Evolutionary conservation across 75 land plant genomes (phyloP), one percentile per base, ranked within the genome.

Genomic region (Pinus albicaulis): DNA sequence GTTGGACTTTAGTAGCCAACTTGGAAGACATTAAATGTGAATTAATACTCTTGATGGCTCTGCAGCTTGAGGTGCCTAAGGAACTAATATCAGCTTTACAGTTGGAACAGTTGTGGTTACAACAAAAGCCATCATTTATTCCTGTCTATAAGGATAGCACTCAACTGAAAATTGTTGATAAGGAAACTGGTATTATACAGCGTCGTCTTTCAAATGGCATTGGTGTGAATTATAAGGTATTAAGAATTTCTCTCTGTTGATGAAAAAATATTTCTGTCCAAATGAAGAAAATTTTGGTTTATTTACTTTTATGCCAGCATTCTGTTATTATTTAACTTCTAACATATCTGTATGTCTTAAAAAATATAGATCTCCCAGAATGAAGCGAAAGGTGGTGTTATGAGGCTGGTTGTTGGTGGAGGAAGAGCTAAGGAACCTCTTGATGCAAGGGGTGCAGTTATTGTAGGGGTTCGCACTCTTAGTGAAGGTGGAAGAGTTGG

Each of bases 401-500:
- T 98, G 94, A 84, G 99, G 82, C 86, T 98, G 23, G 90, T 98
- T 59, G 98, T 98, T 72, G 88, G 96, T 76, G 99, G 99, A 71
- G 99, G 99, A 71, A 90, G 98, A 80, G 98, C 98, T 26, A 85
- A 72, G 70, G 99, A 98, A 82, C 82, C 74, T 60, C 76, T 84
- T 63, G 94, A 90, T 23, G 79, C 91, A 73, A 85, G 77, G 72
- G 99, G 99, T 71, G 88, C 96, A 82, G 98, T 98, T 80, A 82
- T 98, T 44, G 96, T 98, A 14, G 99, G 99, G 31, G 99, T 98
- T 70, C 98, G 99, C 53, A 93, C 99, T 70, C 90, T 98, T 16
- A 98, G 99, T 88, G 99, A 98, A 80, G 98, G 98, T 76, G 98
- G 99, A 69, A 83, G 95, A 59, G 99, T 98, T 74, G 99, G 98